These are phyloP conservation scores for Xerocomus minutiporus DNA, from an alignment of 1,284 basidiomycete genomes.

Conservation along the genomic window DNA sequence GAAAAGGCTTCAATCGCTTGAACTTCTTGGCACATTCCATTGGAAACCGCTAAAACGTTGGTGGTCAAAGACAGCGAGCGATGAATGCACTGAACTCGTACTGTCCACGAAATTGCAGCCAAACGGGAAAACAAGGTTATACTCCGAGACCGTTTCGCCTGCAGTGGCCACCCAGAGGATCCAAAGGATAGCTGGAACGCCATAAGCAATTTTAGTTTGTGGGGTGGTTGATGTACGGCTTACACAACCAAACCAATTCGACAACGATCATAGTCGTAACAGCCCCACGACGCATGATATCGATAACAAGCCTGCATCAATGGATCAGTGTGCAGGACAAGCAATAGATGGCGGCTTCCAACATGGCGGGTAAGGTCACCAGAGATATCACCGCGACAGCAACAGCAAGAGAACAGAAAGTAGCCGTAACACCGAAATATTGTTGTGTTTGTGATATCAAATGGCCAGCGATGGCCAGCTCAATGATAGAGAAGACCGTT, in stretches of 20 bases:
- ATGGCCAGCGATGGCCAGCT: conserved; percentile 35
- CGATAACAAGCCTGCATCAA: conserved; percentile 31
- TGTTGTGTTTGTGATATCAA: conserved; percentile 27
- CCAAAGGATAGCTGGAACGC: conserved; percentile 45
- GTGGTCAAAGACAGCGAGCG: conserved; percentile 1
- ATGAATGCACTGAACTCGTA: conserved; percentile 5
- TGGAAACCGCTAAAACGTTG: conserved; percentile 1
- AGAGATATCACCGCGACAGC: conserved; percentile 42
- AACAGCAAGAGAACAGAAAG: conserved; percentile 41
- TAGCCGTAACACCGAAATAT: conserved; percentile 14
- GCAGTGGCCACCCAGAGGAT: conserved; percentile 55
- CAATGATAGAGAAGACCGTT: conserved; percentile 35
- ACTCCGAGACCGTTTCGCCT: conserved; percentile 34
- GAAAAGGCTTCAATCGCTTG: conserved; percentile 48
- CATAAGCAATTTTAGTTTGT: neutral
- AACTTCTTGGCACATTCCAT: conserved; percentile 40
- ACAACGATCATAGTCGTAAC: conserved; percentile 37
- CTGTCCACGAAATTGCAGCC: conserved; percentile 21
- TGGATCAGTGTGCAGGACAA: conserved; percentile 8
- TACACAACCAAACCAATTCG: conserved; percentile 38
- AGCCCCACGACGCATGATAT: conserved; percentile 32
- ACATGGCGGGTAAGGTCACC: conserved; percentile 46
- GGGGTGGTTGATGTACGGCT: conserved; percentile 3
- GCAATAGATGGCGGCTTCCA: conserved; percentile 13
- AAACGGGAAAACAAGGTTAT: conserved; percentile 17